phyloP scores from a whole-genome alignment of 768 basidiomycete genomes.

The Asterophora parasitica region DNA sequence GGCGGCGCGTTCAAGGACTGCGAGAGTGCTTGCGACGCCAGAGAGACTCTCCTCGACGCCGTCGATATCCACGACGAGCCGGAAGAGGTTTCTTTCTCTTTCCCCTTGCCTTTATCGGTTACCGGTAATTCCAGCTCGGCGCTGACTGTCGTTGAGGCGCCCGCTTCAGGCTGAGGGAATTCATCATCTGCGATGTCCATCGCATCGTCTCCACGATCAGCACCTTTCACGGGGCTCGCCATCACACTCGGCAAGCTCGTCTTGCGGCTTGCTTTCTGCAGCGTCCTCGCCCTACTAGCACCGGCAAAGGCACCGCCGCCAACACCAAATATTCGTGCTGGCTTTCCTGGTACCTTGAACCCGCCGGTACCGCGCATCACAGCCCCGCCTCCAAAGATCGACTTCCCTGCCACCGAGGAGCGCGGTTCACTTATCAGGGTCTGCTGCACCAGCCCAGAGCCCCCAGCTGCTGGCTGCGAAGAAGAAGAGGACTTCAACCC shows the following conservation, averaged over 20 bases:
- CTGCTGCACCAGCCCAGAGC: constrained; percentile 6
- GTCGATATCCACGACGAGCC: constrained; percentile 26
- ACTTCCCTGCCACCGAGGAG: constrained; percentile 10
- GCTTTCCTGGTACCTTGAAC: constrained; percentile 10
- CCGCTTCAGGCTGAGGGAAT: background rate
- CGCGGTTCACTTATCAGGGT: constrained; percentile 9
- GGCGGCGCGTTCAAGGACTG: constrained; percentile 55
- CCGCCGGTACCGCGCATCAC: constrained; percentile 14
- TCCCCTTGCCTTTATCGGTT: constrained; percentile 30
- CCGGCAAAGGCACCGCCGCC: constrained; percentile 12
- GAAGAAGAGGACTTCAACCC: background rate
- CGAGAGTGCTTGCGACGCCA: constrained; percentile 57
- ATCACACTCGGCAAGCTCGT: constrained; percentile 41
- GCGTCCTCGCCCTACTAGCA: constrained; percentile 24
- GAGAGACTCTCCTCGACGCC: constrained; percentile 50
- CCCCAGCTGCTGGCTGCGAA: constrained; percentile 1
- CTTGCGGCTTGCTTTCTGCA: constrained; percentile 41
- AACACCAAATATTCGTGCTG: constrained; percentile 18
- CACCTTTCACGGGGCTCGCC: constrained; percentile 46
- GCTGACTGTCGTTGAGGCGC: constrained; percentile 8
- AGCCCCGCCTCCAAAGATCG: constrained; percentile 11
- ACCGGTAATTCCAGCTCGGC: background rate
- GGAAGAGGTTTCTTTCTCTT: constrained; percentile 24
- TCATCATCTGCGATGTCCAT: constrained; percentile 19
- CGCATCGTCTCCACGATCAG: constrained; percentile 8